Percentiles rank a stretch among this genome's conserved stretches.
phyloP scores from a whole-genome alignment of 306 rosid genomes.

The Acacia acuminata region DNA sequence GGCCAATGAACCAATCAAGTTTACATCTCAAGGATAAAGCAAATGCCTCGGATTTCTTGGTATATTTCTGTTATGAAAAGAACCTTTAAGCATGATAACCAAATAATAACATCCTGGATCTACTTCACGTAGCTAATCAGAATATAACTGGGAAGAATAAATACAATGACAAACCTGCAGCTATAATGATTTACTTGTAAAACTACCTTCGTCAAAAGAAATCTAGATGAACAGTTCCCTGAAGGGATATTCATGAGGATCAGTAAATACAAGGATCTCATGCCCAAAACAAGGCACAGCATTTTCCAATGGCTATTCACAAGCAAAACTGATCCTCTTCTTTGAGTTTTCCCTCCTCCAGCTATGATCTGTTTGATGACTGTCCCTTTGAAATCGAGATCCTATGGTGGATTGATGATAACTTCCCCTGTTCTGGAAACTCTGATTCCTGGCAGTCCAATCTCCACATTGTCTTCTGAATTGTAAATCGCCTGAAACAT shows the following conservation, averaged over 20 bases:
- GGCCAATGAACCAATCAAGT: not conserved
- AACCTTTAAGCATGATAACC: not conserved
- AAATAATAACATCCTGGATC: not conserved
- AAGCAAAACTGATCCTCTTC: constrained; percentile 45
- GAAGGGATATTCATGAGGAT: not conserved
- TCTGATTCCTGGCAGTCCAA: constrained; percentile 37
- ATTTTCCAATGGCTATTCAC: constrained; percentile 28
- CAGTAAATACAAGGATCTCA: not conserved
- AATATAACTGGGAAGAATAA: not conserved
- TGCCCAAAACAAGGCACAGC: constrained; percentile 10
- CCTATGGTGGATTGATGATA: constrained; percentile 29
- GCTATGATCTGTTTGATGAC: constrained; percentile 37
- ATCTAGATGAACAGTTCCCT: constrained; percentile 14
- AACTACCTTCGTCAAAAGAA: constrained; percentile 22
- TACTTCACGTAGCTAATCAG: not conserved
- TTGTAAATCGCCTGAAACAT: constrained; percentile 42
- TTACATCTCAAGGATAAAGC: not conserved
- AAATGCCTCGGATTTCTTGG: constrained; percentile 17
- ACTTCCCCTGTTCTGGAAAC: constrained; percentile 39
- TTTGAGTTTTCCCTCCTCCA: constrained; percentile 49
- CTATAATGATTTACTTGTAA: constrained; percentile 10
- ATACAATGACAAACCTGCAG: not conserved
- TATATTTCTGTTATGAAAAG: constrained; percentile 7
- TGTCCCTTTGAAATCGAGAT: constrained; percentile 47
- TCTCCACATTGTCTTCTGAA: constrained; percentile 33